Evolutionary conservation across 805 yeast species (phyloP).

Genomic region (Metschnikowia proteae): DNA sequence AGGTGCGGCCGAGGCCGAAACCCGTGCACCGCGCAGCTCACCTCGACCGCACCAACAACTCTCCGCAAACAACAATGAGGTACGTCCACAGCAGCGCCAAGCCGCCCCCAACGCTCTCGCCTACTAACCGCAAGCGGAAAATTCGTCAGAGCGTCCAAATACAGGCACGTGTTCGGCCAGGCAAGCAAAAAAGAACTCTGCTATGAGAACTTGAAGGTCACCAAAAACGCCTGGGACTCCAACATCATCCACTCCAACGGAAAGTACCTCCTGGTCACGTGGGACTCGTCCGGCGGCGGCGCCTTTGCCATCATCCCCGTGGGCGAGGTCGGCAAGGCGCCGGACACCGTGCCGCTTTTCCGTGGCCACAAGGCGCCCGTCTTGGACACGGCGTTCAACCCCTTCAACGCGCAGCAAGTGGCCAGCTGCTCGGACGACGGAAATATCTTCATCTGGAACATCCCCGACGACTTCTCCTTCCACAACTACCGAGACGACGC

Average conservation of each 20-base stretch:
- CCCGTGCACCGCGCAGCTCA: neutral
- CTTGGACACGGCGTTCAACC: constrained; percentile 92
- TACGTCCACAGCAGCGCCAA: neutral
- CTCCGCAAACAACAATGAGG: constrained; percentile 1
- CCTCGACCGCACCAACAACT: neutral
- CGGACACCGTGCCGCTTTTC: constrained; percentile 88
- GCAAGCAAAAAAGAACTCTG: constrained; percentile 64
- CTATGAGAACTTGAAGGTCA: constrained; percentile 71
- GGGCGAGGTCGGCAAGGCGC: constrained; percentile 82
- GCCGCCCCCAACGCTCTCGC: neutral
- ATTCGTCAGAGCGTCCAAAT: constrained; percentile 95
- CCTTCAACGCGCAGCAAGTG: constrained; percentile 66
- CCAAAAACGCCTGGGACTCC: constrained; percentile 95
- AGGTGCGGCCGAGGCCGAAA: too few species aligned
- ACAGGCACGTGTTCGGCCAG: constrained; percentile 95
- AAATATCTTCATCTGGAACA: constrained; percentile 78
- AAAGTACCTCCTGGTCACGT: constrained; percentile 77
- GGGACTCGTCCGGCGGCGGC: constrained; percentile 97
- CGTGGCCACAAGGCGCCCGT: constrained; percentile 96
- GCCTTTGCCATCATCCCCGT: constrained; percentile 93
- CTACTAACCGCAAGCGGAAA: constrained; percentile 50
- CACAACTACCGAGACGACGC: constrained; percentile 51
- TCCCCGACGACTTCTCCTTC: constrained; percentile 78
- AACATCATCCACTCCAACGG: constrained; percentile 86
- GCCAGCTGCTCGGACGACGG: constrained; percentile 30